Evolutionary conservation across 768 basidiomycete genomes (phyloP).

Genomic region (Mycena galericulata): DNA sequence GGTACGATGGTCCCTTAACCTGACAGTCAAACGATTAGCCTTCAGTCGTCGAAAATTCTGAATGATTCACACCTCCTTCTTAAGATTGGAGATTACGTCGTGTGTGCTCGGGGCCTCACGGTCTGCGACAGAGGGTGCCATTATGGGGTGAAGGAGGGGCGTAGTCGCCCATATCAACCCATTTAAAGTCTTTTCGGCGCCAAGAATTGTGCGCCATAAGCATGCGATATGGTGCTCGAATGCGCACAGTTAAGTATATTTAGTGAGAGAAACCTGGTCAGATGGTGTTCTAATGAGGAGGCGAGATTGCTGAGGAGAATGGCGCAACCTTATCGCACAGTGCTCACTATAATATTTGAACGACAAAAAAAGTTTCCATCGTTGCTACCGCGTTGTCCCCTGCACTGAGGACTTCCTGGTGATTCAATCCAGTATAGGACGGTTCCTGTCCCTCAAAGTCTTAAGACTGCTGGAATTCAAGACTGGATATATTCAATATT

Average conservation of each 20-base stretch:
- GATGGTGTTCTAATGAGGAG: not conserved
- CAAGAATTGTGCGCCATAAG: slow-evolving; percentile 25
- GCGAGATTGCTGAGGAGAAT: slow-evolving; percentile 16
- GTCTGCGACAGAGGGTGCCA: slow-evolving; percentile 49
- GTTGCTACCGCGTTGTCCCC: too few species aligned
- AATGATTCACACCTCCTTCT: slow-evolving; percentile 26
- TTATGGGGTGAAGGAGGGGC: not conserved
- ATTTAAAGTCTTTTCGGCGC: not conserved
- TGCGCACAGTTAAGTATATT: not conserved
- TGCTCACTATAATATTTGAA: too few species aligned
- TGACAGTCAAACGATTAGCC: slow-evolving; percentile 5
- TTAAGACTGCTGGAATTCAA: too few species aligned
- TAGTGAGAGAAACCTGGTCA: not conserved
- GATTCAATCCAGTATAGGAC: too few species aligned
- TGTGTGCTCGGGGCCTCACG: slow-evolving; percentile 23
- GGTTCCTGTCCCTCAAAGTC: too few species aligned
- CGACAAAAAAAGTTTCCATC: too few species aligned
- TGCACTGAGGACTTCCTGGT: too few species aligned
- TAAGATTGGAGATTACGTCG: slow-evolving; percentile 25
- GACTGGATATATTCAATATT: too few species aligned
- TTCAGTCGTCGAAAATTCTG: not conserved
- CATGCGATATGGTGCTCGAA: slow-evolving; percentile 26
- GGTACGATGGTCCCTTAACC: slow-evolving; percentile 56
- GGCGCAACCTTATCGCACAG: too few species aligned
- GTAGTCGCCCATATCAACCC: too few species aligned